Evolutionary conservation across 2,329 filamentous ascomycete genomes (phyloP), one percentile per base, ranked within the genome.

Genomic region (Plenodomus lindquistii): DNA sequence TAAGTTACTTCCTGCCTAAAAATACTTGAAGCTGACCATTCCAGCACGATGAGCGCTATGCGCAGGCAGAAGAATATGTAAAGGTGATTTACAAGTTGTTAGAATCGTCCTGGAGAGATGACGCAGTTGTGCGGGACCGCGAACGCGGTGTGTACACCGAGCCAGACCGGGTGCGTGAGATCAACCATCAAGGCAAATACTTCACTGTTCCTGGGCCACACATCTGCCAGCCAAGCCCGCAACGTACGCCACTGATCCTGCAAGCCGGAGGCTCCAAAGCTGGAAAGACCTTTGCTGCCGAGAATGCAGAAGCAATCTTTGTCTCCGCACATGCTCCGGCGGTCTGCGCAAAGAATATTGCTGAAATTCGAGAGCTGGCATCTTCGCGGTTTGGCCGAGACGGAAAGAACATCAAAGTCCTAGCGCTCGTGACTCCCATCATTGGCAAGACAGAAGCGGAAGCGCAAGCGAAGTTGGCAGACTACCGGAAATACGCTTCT

Each of bases 221-320:
- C 85, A 73, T 77, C 80, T 51, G 83, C 86, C 20, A 79, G 84
- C 61, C 87, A 84, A 68, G 80, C 40, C 85, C 85, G 0, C 87
- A 90, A 59, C 75, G 86, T 2, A 88, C 85, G 1, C 87, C 87
- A 0, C 75, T 89, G 2, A 78, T 89, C 4, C 76, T 89, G 3
- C 87, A 90, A 66, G 87, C 87, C 0, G 87, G 87, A 0, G 86
- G 86, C 0, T 87, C 83, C 0, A 81, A 78, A 41, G 79, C 85
- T 0, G 86, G 86, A 2, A 87, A 86, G 66, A 69, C 73, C 0
- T 89, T 90, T 57, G 85, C 85, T 0, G 84, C 85, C 0, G 81
- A 85, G 55, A 85, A 89, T 62, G 87, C 86, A 0, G 87, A 90
- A 61, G 85, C 81, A 2, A 85, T 89, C 42, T 89, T 89, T 58